phyloP scores from a whole-genome alignment of 2,329 filamentous ascomycete species.

The Trichoderma oligosporum region DNA sequence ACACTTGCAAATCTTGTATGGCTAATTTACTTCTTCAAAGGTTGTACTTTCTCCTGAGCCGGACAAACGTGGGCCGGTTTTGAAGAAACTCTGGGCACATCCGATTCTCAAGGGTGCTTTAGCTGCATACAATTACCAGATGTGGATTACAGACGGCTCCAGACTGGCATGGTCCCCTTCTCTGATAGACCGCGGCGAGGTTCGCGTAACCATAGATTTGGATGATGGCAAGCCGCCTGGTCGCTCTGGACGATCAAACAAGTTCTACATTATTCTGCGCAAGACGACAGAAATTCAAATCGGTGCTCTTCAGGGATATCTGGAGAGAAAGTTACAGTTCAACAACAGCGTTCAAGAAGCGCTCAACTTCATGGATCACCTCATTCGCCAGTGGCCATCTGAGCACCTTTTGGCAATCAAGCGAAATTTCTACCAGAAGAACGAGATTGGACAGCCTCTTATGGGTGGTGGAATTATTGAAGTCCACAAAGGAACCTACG shows the following conservation, averaged over 20 bases:
- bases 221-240: conserved; percentile 59
- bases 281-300: conserved; percentile 68
- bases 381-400: conserved; percentile 76
- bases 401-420: conserved; percentile 67
- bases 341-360: conserved; percentile 69
- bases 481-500: conserved; percentile 85
- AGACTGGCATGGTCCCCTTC: conserved; percentile 72
- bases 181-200: conserved; percentile 43
- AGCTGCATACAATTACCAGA: conserved; percentile 39
- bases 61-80: conserved; percentile 59
- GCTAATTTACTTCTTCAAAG: conserved; percentile 38
- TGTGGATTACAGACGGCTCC: conserved; percentile 76
- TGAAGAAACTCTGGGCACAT: conserved; percentile 74
- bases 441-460: conserved; percentile 51
- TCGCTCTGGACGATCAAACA: conserved; percentile 38
- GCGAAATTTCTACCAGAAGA: conserved; percentile 71
- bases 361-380: conserved; percentile 87
- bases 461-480: conserved; percentile 57
- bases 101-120: conserved; percentile 54
- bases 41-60: conserved; percentile 60
- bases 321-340: conserved; percentile 57
- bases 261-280: conserved; percentile 59
- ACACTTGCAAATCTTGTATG: neutral
- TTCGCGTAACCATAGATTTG: conserved; percentile 64
- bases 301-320: conserved; percentile 60